Evolutionary conservation across 306 rosid species (phyloP), one percentile per base, ranked within the genome.

Genomic region (Quercus robur): DNA sequence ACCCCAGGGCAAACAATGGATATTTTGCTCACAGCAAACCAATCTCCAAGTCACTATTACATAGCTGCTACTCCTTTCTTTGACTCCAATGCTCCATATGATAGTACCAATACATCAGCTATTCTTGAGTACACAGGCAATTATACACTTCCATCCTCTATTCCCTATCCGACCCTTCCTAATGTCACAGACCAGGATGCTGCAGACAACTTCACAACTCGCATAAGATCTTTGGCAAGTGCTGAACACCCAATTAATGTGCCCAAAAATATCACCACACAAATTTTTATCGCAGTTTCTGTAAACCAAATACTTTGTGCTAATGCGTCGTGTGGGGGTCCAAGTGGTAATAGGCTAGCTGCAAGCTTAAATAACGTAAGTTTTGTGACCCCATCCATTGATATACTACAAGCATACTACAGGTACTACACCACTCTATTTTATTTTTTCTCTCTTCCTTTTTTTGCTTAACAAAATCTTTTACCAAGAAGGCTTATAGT

Each of bases 1-100:
- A 35, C 81, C 13, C 91, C 91, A 8, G 91, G 91, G 26, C 87
- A 87, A 78, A 85, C 91, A 14, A 82, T 87, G 87, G 91, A 87
- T 15, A 57, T 85, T 14, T 83, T 87, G 74, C 25, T 87, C 54
- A 75, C 74, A 49, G 83, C 88, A 77, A 78, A 80, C 52, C 84
- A 79, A 6, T 6, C 67, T 19, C 38, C 33, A 18, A 58, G 80
- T 59, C 57, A 21, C 4, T 82, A 85, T 26, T 85, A 85, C 78
- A 79, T 85, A 2, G 82, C 86, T 58, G 80, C 88, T 15, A 28
- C 73, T 18, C 59, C 84, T 21, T 85, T 56, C 19, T 25, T 13
- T 19, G 88, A 82, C 44, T 78, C 80, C 6, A 1, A 0, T 0
- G 78, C 74, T 25, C 0, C 5, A 0, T 78, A 0, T 7, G 41